Conservation (phyloP, 2,329 filamentous ascomycete genomes). For the Mycosphaerelloides madeirae region DNA sequence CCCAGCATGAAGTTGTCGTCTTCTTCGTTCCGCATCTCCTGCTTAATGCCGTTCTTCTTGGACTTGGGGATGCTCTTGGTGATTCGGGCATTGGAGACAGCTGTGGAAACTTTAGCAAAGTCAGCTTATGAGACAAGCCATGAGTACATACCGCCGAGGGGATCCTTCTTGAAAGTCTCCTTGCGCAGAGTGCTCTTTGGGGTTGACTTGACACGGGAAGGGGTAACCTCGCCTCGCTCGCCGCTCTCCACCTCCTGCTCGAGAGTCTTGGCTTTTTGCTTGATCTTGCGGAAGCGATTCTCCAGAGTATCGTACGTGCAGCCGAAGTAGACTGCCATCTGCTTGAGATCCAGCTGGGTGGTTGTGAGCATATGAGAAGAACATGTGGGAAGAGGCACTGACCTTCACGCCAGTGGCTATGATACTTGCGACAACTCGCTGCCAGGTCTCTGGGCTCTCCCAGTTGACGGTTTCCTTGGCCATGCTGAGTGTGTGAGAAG, state of each 20-base stretch:
- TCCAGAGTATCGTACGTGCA: conserved; percentile 49
- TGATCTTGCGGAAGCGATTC: conserved; percentile 43
- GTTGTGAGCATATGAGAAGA: neutral
- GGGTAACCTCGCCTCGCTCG: conserved; percentile 17
- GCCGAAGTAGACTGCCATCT: conserved; percentile 43
- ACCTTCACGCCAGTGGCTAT: conserved; percentile 35
- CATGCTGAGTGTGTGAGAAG: conserved; percentile 9
- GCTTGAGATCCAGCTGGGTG: conserved; percentile 41
- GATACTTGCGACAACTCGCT: conserved; percentile 39
- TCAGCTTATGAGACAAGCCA: neutral
- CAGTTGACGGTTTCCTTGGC: conserved; percentile 31
- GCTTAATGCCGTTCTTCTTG: conserved; percentile 26
- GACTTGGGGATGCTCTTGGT: conserved; percentile 21
- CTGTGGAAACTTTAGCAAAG: conserved; percentile 8
- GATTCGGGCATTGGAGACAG: conserved; percentile 23
- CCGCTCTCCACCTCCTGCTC: conserved; percentile 25
- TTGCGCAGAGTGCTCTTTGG: conserved; percentile 20
- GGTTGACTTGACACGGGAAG: conserved; percentile 7
- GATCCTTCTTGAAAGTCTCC: conserved; percentile 22
- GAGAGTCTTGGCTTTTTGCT: conserved; percentile 35
- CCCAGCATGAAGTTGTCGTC: neutral
- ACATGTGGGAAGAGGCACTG: conserved; percentile 14
- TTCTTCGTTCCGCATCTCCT: conserved; percentile 17
- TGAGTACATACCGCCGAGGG: conserved; percentile 13
- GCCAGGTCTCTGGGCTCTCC: conserved; percentile 32